Conservation (phyloP, 331 rosid species). For the Saraca asoca region DNA sequence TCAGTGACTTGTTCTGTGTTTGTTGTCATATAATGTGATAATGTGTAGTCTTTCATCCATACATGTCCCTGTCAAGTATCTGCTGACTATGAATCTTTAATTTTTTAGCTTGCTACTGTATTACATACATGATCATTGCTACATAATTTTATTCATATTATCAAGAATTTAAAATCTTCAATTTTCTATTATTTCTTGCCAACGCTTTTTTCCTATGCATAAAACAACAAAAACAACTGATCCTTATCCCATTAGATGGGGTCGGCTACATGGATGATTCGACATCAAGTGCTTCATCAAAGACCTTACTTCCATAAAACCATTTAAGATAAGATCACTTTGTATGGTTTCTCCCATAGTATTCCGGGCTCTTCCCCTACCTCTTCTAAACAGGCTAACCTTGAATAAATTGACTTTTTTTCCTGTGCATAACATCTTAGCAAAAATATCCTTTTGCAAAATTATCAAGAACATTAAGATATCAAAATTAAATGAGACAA, state of each 20-base stretch:
- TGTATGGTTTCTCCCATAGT: no score
- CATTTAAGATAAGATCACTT: no score
- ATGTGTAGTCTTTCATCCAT: background rate
- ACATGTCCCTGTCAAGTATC: constrained; percentile 8
- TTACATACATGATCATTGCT: constrained; percentile 23
- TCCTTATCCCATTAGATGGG: no score
- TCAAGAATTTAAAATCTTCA: background rate
- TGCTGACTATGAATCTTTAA: background rate
- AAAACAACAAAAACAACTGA: background rate
- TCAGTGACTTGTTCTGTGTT: constrained; percentile 36
- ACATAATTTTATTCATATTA: constrained; percentile 7
- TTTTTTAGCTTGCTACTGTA: background rate
- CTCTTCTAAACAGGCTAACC: no score
- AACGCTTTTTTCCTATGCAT: constrained; percentile 16
- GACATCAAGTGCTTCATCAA: no score
- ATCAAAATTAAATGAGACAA: background rate
- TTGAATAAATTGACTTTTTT: no score
- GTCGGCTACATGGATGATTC: no score
- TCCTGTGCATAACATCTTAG: background rate
- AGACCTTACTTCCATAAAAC: no score
- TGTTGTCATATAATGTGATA: background rate
- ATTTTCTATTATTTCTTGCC: constrained; percentile 1
- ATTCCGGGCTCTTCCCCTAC: no score
- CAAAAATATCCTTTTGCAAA: constrained; percentile 5
- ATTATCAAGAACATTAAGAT: background rate